phyloP scores from a whole-genome alignment of 1,139 yeast species.

The Candida sanyaensis region DNA sequence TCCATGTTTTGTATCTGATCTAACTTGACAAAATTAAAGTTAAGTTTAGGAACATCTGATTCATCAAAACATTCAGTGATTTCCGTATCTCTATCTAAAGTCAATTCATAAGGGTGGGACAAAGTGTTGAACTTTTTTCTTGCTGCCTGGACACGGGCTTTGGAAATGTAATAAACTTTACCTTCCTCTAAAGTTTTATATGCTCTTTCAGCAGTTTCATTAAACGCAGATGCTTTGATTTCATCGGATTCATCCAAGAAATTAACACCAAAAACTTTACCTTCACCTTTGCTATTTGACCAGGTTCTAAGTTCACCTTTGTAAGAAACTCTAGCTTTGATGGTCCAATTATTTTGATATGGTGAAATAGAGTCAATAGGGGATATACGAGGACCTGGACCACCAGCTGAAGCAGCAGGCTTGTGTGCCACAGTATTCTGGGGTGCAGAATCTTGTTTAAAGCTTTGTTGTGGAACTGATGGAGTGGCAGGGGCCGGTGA shows the following conservation, averaged over 20 bases:
- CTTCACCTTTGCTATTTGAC: constrained; percentile 86
- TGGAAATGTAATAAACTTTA: constrained; percentile 80
- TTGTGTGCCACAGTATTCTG: constrained; percentile 3
- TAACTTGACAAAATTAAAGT: constrained; percentile 74
- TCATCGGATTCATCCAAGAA: constrained; percentile 95
- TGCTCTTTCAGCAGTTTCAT: constrained; percentile 79
- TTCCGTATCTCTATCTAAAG: constrained; percentile 76
- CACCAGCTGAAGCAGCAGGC: constrained; percentile 11
- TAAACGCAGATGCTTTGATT: constrained; percentile 94
- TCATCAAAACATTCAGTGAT: constrained; percentile 71
- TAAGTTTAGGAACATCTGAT: constrained; percentile 68
- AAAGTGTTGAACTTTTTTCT: constrained; percentile 85
- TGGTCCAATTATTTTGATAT: constrained; percentile 87
- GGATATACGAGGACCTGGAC: constrained; percentile 40
- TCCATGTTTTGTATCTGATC: constrained; percentile 67
- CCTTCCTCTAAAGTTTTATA: constrained; percentile 83
- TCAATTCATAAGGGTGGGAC: constrained; percentile 85
- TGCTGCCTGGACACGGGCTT: constrained; percentile 79
- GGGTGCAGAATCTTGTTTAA: constrained; percentile 2
- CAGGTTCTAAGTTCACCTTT: constrained; percentile 89
- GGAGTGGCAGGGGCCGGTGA: constrained; percentile 16
- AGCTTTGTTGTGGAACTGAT: constrained; percentile 17
- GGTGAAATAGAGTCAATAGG: constrained; percentile 92
- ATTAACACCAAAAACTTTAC: constrained; percentile 85
- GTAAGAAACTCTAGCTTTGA: constrained; percentile 86